phyloP scores from a whole-genome alignment of 805 yeast species.

The Suhomyces pyralidae region DNA sequence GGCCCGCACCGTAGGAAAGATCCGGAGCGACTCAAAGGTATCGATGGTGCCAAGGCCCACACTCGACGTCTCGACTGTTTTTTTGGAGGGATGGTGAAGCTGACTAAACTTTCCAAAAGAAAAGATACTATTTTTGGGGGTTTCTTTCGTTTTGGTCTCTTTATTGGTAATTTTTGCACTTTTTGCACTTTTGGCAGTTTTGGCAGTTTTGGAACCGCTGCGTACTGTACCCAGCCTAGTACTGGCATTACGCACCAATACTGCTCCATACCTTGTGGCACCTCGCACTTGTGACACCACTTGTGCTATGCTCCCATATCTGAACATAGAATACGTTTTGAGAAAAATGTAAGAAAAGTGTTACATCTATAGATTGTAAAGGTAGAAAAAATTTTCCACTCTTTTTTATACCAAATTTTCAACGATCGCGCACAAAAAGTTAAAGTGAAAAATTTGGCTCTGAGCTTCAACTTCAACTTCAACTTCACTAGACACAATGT shows the following conservation, averaged over 20 bases:
- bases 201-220: too few relatives aligned
- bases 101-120: conserved; percentile 21
- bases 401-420: neutral
- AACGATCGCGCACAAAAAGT: neutral
- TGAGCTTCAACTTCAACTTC: too few relatives aligned
- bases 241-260: neutral
- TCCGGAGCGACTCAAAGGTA: conserved; percentile 62
- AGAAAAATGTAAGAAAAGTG: neutral
- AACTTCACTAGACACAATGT: too few relatives aligned
- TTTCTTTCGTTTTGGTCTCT: neutral
- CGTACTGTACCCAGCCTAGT: too few relatives aligned
- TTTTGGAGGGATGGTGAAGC: conserved; percentile 15
- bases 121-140: conserved; percentile 3
- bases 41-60: conserved; percentile 44
- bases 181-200: neutral
- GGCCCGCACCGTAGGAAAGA: conserved; percentile 64
- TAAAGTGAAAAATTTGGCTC: conserved; percentile 5
- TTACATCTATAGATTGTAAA: neutral
- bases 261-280: neutral
- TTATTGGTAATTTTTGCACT: neutral
- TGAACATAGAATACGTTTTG: neutral
- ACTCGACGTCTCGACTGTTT: conserved; percentile 11
- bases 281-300: neutral
- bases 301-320: neutral
- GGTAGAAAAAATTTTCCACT: neutral